Percentiles rank a stretch among this genome's conserved stretches.
These are phyloP conservation scores for Lepiota brunneoincarnata DNA, from an alignment of 768 basidiomycete species.

Conservation along the genomic window DNA sequence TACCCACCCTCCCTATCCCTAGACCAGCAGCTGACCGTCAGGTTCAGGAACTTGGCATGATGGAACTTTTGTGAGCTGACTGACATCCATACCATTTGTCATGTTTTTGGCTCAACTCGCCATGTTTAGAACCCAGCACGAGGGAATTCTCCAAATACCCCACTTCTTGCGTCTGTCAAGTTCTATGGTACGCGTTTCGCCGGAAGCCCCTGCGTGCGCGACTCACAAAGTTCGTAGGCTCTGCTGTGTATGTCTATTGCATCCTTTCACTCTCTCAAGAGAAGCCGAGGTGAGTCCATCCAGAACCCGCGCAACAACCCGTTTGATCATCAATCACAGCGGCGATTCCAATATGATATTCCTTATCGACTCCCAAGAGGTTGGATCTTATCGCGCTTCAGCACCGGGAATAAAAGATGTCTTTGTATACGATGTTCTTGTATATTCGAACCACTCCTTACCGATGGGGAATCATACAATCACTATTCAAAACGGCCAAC, in stretches of 20 bases:
- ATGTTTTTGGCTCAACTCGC: background rate
- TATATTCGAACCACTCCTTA: constrained; percentile 5
- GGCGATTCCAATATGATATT: constrained; percentile 3
- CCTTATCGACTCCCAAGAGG: background rate
- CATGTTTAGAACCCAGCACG: background rate
- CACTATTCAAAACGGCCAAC: constrained; percentile 9
- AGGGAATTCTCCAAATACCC: background rate
- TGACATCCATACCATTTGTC: background rate
- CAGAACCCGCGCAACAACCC: no score
- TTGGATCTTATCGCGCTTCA: background rate
- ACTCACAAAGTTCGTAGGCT: background rate
- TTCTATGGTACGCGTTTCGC: background rate
- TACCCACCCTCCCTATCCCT: no score
- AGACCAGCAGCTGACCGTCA: background rate
- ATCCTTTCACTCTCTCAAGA: background rate
- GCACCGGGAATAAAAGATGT: background rate
- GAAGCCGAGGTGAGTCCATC: background rate
- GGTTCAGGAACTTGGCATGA: constrained; percentile 1
- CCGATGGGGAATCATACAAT: constrained; percentile 9
- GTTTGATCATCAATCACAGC: background rate
- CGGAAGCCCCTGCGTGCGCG: background rate
- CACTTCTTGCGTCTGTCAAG: background rate
- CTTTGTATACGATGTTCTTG: constrained; percentile 3
- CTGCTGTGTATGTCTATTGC: constrained; percentile 6
- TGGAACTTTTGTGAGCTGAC: background rate